These are phyloP conservation scores for Ustulina deusta DNA, from an alignment of 2,329 filamentous ascomycete species.

Conservation along the genomic window DNA sequence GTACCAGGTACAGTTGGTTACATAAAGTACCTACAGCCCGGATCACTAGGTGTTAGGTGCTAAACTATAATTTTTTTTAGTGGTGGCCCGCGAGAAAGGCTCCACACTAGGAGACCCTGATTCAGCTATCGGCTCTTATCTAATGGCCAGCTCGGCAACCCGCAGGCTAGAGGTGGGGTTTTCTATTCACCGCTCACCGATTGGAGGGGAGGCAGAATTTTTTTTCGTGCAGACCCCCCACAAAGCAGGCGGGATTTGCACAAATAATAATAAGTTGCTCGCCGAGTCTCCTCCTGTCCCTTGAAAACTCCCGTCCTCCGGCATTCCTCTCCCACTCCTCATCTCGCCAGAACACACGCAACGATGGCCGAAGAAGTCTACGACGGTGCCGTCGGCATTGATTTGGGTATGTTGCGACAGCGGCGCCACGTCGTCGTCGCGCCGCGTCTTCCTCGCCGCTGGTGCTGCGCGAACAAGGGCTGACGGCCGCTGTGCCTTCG, in stretches of 20 bases:
- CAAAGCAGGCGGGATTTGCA: slow-evolving; percentile 42
- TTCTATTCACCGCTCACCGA: slow-evolving; percentile 39
- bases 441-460: background rate
- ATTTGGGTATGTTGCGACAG: slow-evolving; percentile 80
- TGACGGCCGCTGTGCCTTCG: slow-evolving; percentile 23
- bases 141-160: slow-evolving; percentile 24
- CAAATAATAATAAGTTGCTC: slow-evolving; percentile 36
- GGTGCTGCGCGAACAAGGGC: background rate
- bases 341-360: slow-evolving; percentile 37
- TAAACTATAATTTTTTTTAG: slow-evolving; percentile 11
- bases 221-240: slow-evolving; percentile 39
- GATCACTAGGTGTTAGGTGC: background rate
- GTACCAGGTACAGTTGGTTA: too few species aligned
- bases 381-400: slow-evolving; percentile 99
- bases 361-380: slow-evolving; percentile 97
- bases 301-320: slow-evolving; percentile 38
- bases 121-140: slow-evolving; percentile 38
- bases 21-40: too few species aligned
- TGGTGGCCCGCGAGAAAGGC: slow-evolving; percentile 14
- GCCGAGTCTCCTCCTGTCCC: slow-evolving; percentile 38
- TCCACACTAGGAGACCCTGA: slow-evolving; percentile 16
- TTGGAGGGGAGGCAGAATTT: slow-evolving; percentile 43
- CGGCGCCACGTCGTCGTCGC: background rate
- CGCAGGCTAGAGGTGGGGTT: slow-evolving; percentile 37
- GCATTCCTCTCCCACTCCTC: slow-evolving; percentile 37